Conservation (phyloP, 768 basidiomycete species). For the Vishniacozyma victoriae region DNA sequence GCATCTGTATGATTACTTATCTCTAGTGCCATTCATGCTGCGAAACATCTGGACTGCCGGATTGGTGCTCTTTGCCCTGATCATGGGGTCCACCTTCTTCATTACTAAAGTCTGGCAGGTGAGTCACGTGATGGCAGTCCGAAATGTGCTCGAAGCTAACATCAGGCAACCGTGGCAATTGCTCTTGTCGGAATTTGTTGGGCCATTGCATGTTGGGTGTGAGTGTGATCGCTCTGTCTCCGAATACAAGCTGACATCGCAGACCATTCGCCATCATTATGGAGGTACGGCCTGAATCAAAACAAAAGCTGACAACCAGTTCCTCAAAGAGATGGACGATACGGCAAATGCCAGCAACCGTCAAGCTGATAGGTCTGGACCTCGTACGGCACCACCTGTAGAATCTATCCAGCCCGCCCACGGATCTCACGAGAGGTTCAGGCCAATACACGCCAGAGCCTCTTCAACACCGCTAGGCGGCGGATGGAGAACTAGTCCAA, state of each 20-base stretch:
- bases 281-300: conserved; percentile 58
- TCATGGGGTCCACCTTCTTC: conserved; percentile 80
- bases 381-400: background rate
- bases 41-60: conserved; percentile 92
- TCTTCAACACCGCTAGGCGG: conserved; percentile 37
- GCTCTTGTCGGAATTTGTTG: conserved; percentile 85
- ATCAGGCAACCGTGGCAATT: conserved; percentile 71
- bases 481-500: conserved; percentile 23
- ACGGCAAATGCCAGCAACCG: conserved; percentile 16
- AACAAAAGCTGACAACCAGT: conserved; percentile 47
- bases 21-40: conserved; percentile 69
- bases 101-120: conserved; percentile 71
- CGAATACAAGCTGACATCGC: background rate
- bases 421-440: conserved; percentile 49
- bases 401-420: conserved; percentile 15
- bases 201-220: conserved; percentile 95
- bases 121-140: conserved; percentile 14
- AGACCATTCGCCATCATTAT: conserved; percentile 90
- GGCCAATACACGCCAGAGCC: conserved; percentile 44
- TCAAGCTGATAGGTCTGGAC: background rate
- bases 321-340: conserved; percentile 66
- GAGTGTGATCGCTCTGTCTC: conserved; percentile 10
- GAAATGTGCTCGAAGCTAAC: background rate
- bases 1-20: background rate
- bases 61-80: conserved; percentile 66